Conservation (phyloP, 495 filamentous ascomycete species). For the Lichina pygmaea region DNA sequence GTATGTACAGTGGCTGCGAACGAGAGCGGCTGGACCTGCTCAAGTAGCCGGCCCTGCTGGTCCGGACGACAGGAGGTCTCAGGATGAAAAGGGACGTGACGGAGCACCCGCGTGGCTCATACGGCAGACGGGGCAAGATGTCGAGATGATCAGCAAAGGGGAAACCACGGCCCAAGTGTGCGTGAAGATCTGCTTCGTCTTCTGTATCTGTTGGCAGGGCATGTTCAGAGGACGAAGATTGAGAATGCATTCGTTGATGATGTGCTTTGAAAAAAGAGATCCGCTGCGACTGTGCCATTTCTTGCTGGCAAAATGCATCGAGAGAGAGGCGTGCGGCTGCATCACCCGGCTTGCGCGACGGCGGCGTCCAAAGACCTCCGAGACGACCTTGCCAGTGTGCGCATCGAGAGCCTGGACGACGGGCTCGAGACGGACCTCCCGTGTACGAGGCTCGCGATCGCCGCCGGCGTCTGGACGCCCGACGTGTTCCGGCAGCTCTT, state of each 20-base stretch:
- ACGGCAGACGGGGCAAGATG: conserved; percentile 14
- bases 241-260: too few relatives aligned
- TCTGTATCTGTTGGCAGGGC: too few relatives aligned
- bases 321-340: conserved; percentile 33
- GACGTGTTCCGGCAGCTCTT: conserved; percentile 36
- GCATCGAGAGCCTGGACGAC: conserved; percentile 15
- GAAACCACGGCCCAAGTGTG: conserved; percentile 38
- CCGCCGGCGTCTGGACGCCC: conserved; percentile 45
- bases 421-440: conserved; percentile 25
- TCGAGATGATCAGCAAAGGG: conserved; percentile 36
- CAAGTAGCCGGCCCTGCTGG: too few relatives aligned
- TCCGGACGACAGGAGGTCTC: conserved; percentile 23
- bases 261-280: conserved; percentile 13
- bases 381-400: conserved; percentile 11
- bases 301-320: conserved; percentile 26
- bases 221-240: too few relatives aligned
- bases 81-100: conserved; percentile 6
- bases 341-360: conserved; percentile 31
- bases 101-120: conserved; percentile 32
- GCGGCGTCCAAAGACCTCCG: conserved; percentile 21
- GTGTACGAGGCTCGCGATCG: conserved; percentile 31
- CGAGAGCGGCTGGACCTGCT: too few relatives aligned
- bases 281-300: conserved; percentile 35
- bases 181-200: not conserved
- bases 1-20: conserved; percentile 21